Conservation (phyloP, 768 basidiomycete species). For the Mycena alexandri region DNA sequence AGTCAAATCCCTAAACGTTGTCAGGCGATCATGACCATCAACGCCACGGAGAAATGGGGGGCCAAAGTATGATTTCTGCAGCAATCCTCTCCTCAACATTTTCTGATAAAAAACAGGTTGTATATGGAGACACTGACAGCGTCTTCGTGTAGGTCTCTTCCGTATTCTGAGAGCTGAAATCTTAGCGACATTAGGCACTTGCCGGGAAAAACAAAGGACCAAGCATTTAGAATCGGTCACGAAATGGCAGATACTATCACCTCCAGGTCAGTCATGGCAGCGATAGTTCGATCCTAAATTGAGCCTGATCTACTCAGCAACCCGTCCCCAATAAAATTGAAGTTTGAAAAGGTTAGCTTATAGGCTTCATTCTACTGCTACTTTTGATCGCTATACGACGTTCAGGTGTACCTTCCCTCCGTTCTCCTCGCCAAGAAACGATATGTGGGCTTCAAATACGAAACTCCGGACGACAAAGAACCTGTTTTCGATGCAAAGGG, state of each 20-base stretch:
- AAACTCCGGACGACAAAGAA: conserved; percentile 80
- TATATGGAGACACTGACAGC: conserved; percentile 98
- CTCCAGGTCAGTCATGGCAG: conserved; percentile 7
- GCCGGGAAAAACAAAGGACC: conserved; percentile 91
- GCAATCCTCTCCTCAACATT: neutral
- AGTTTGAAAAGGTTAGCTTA: conserved; percentile 90
- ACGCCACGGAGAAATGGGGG: conserved; percentile 85
- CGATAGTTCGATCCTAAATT: too few relatives aligned
- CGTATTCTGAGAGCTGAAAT: neutral
- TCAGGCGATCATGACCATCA: conserved; percentile 87
- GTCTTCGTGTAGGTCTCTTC: conserved; percentile 74
- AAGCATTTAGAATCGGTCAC: conserved; percentile 93
- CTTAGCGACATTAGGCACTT: conserved; percentile 62
- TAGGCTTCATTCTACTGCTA: conserved; percentile 6
- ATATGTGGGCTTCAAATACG: conserved; percentile 98
- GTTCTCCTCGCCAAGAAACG: conserved; percentile 98
- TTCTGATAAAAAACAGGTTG: conserved; percentile 62
- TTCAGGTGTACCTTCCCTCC: conserved; percentile 95
- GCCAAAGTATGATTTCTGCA: conserved; percentile 61
- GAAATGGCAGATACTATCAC: conserved; percentile 94
- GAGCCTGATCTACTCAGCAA: conserved; percentile 54
- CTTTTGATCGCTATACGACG: neutral
- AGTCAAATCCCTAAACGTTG: neutral
- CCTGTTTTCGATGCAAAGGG: conserved; percentile 96
- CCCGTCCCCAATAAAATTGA: conserved; percentile 93